Conservation (phyloP, 2,329 filamentous ascomycete genomes). For the Alternaria viburni region DNA sequence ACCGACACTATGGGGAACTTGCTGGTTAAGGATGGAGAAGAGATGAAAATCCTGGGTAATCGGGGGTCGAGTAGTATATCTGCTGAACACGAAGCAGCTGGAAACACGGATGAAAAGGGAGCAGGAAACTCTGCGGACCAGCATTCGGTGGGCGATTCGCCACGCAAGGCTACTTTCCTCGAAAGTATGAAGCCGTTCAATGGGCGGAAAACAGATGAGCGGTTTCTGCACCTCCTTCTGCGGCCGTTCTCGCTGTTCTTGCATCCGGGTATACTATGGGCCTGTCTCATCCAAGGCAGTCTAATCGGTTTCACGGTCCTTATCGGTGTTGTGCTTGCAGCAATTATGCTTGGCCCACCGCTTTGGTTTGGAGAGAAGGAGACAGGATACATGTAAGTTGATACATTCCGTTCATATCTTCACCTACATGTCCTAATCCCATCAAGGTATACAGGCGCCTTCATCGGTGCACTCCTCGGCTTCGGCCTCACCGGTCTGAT, state of each 20-base stretch:
- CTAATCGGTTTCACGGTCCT: conserved; percentile 97
- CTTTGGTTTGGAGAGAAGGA: conserved; percentile 83
- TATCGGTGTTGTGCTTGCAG: conserved; percentile 80
- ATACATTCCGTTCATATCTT: neutral
- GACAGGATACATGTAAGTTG: conserved; percentile 70
- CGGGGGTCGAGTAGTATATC: neutral
- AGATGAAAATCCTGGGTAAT: neutral
- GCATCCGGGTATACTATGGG: conserved; percentile 30
- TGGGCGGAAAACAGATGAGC: conserved; percentile 80
- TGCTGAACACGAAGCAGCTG: neutral
- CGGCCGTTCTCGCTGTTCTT: conserved; percentile 56
- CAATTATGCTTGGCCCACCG: conserved; percentile 81
- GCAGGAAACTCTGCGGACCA: neutral
- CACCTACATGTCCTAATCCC: neutral
- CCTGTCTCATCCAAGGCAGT: conserved; percentile 80
- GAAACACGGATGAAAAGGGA: conserved; percentile 1
- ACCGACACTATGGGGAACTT: conserved; percentile 64
- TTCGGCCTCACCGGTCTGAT: conserved; percentile 77
- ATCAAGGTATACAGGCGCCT: conserved; percentile 67
- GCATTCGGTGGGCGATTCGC: conserved; percentile 40
- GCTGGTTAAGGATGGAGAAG: conserved; percentile 14
- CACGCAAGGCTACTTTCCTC: conserved; percentile 60
- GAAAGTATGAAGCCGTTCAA: conserved; percentile 74
- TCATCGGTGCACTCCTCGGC: conserved; percentile 80
- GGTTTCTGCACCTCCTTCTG: conserved; percentile 68